Evolutionary conservation across 345 rosid genomes (phyloP), one percentile per base, ranked within the genome.

Genomic region (Boechera stricta): DNA sequence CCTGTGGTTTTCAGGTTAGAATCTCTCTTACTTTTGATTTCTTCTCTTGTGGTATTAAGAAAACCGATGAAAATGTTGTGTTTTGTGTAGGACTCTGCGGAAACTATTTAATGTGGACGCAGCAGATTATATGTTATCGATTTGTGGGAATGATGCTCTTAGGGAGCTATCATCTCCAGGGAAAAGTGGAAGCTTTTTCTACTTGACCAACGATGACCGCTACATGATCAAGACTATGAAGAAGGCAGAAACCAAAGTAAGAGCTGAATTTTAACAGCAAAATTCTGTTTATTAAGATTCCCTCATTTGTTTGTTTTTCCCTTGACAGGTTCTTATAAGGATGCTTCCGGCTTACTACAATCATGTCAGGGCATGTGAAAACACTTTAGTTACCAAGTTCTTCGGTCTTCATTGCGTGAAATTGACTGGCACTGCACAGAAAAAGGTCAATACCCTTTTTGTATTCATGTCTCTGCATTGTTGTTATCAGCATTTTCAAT

Each of bases 211-310:
- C 55, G 99, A 96, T 77, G 97, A 96, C 59, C 85, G 89, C 6
- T 95, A 95, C 87, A 95, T 95, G 99, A 93, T 95, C 59, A 95
- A 95, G 86, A 95, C 99, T 2, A 84, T 95, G 91, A 95, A 86
- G 85, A 95, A 95, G 82, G 89, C 98, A 18, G 99, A 95, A 93
- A 92, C 85, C 13, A 95, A 95, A 84, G 99, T 35, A 56, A 59
- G 39, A 51, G 38, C 54, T 42, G 29, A 74, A 33, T n/a, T 15
- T 1, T 8, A 49, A 48, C 54, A 4, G 10, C 45, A 44, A 9
- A 18, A 49, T 6, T 47, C 7, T 57, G 45, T 35, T 31, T 24
- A 36, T 57, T 47, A 62, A 10, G 21, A 62, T 58, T 56, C 15
- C 70, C 62, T 64, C 42, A 74, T 36, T n/a, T 56, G 38, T 48